Base-by-base conservation (phyloP, 2,329 filamentous ascomycete species). In the Coccinonectria pachysandricola region DNA sequence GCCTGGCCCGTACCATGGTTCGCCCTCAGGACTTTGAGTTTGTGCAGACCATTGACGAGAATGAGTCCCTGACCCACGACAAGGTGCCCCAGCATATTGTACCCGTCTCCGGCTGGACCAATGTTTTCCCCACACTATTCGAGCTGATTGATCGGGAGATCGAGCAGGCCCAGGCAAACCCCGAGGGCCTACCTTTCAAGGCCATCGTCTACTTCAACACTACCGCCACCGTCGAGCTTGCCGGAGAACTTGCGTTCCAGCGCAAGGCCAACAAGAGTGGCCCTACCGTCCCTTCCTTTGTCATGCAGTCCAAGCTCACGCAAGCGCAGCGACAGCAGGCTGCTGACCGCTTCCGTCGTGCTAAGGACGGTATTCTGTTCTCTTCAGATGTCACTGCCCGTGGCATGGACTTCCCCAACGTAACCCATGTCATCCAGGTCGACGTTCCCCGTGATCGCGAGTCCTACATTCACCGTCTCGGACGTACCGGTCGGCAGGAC, bases 171-270 rank as follows among this genome's bases (percentile, higher is more conserved):
- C 43, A 38, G 2, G 46, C 54, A 36, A 57, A 64, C 36, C 53
- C 43, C 2, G 51, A 53, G 4, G 44, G 35, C 4, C 54, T 54
- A 10, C 82, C 84, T 0, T 95, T 96, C 71, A 98, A 98, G 66
- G 84, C 85, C n/a, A 92, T 98, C 34, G 63, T 94, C 21, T 98
- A 94, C 60, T 79, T 88, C 52, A 82, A 82, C 45, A 84, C 80
- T 12, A 92, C 81, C 1, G 70, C 72, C 13, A 68, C 80, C 37
- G 82, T 86, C 22, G 65, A 76, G 31, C 61, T 86, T 24, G 73
- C 74, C 12, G 59, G 66, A 12, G 60, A 68, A 10, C 57, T 79
- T 12, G 60, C 62, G 16, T 57, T 75, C 25, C 39, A 53, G 12
- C 42, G 43, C 12, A 40, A 48, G 15, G 32, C 46, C 27, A 55